Percentiles rank a stretch among this genome's conserved stretches.
Conservation (phyloP, 495 filamentous ascomycete species). For the Aspergillus hancockii region DNA sequence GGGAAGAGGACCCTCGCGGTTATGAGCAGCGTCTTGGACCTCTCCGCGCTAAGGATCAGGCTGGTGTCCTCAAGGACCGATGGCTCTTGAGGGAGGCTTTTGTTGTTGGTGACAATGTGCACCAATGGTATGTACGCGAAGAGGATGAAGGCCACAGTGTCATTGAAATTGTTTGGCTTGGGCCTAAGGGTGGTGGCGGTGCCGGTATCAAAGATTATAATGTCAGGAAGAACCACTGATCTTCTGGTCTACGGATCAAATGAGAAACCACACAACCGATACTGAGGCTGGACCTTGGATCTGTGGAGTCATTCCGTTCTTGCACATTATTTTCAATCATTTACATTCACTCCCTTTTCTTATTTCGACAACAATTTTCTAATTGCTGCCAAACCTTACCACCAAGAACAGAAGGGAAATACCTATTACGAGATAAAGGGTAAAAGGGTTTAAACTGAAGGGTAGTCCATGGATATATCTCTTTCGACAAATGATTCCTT, state of each 20-base stretch:
- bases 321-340: constrained; percentile 44
- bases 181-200: constrained; percentile 45
- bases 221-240: constrained; percentile 17
- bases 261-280: constrained; percentile 21
- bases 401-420: constrained; percentile 1
- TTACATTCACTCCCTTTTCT: constrained; percentile 18
- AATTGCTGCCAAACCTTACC: constrained; percentile 2
- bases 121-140: constrained; percentile 50
- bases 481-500: constrained; percentile 11
- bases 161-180: constrained; percentile 53
- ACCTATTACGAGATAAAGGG: constrained; percentile 16
- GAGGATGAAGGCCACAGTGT: constrained; percentile 48
- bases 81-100: constrained; percentile 46
- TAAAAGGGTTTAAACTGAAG: constrained; percentile 9
- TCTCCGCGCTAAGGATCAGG: constrained; percentile 46
- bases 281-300: constrained; percentile 30
- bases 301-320: constrained; percentile 28
- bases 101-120: constrained; percentile 48
- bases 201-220: constrained; percentile 37
- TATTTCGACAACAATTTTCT: constrained; percentile 14
- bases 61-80: constrained; percentile 47
- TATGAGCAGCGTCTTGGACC: constrained; percentile 56
- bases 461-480: constrained; percentile 14
- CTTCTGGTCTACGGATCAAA: constrained; percentile 8
- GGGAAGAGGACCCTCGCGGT: constrained; percentile 50